phyloP scores from a whole-genome alignment of 306 rosid genomes.

The Elaeagnus macrophylla region DNA sequence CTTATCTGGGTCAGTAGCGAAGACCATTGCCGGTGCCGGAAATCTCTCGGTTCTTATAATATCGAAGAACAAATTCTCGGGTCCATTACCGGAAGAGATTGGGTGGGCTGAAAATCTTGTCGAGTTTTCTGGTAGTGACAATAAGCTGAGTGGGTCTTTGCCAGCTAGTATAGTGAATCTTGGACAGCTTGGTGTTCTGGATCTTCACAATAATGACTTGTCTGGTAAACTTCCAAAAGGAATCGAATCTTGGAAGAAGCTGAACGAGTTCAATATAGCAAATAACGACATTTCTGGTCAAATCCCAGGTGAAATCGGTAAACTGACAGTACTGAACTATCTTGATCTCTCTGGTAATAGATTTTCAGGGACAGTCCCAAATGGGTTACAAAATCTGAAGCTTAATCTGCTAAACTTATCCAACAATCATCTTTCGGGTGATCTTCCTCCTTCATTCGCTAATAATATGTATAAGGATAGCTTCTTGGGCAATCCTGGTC shows the following conservation, averaged over 20 bases:
- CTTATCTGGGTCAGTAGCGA: constrained; percentile 52
- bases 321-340: constrained; percentile 51
- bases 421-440: constrained; percentile 51
- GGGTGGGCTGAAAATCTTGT: constrained; percentile 52
- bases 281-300: constrained; percentile 50
- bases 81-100: constrained; percentile 62
- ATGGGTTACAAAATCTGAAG: constrained; percentile 59
- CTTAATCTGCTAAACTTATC: constrained; percentile 75
- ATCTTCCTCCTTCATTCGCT: constrained; percentile 56
- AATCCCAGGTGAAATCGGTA: constrained; percentile 59
- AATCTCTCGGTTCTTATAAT: constrained; percentile 47
- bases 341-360: constrained; percentile 73
- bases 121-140: constrained; percentile 45
- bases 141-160: constrained; percentile 43
- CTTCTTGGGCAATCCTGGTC: constrained; percentile 75
- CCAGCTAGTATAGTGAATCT: constrained; percentile 54
- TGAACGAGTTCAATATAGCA: constrained; percentile 71
- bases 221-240: constrained; percentile 54
- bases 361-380: constrained; percentile 56
- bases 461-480: constrained; percentile 50
- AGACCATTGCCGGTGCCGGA: constrained; percentile 50
- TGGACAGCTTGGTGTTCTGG: constrained; percentile 48
- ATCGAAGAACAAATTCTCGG: constrained; percentile 52
- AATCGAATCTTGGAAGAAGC: constrained; percentile 42
- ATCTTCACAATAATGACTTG: constrained; percentile 56